Percentiles rank a stretch among this genome's conserved stretches.
These are phyloP conservation scores for Cajanus cajan DNA, from an alignment of 306 rosid species.

Conservation along the genomic window DNA sequence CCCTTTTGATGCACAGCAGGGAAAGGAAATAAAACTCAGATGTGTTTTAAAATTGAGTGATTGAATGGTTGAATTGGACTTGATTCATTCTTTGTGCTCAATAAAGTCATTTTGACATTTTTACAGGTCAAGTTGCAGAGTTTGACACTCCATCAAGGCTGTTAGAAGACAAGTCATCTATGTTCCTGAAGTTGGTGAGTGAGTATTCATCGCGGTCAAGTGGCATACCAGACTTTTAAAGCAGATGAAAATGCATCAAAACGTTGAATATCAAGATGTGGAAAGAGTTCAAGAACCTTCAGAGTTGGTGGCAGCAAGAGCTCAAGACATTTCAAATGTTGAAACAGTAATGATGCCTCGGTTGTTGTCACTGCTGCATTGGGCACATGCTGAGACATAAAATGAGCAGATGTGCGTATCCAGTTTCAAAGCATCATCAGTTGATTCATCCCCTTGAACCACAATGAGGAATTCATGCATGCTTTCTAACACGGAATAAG, in stretches of 20 bases:
- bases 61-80: background rate
- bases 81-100: conserved; percentile 5
- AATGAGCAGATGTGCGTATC: conserved; percentile 3
- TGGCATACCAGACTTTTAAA: conserved; percentile 62
- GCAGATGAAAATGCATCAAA: conserved; percentile 34
- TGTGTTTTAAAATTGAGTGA: background rate
- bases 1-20: background rate
- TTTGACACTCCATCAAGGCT: conserved; percentile 72
- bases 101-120: conserved; percentile 27
- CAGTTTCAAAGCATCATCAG: conserved; percentile 24
- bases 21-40: background rate
- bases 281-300: conserved; percentile 17
- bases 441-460: conserved; percentile 37
- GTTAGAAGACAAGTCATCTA: conserved; percentile 82
- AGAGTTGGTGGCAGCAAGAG: conserved; percentile 36
- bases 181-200: conserved; percentile 81
- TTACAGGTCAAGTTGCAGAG: conserved; percentile 84
- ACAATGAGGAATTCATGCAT: conserved; percentile 37
- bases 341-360: conserved; percentile 20
- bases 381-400: conserved; percentile 15
- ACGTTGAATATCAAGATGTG: conserved; percentile 1
- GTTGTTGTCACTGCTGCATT: conserved; percentile 39
- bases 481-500: conserved; percentile 34
- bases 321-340: conserved; percentile 12
- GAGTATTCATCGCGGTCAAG: conserved; percentile 83